Evolutionary conservation across 441 rosid species (phyloP).

Genomic region (Biscutella auriculata): DNA sequence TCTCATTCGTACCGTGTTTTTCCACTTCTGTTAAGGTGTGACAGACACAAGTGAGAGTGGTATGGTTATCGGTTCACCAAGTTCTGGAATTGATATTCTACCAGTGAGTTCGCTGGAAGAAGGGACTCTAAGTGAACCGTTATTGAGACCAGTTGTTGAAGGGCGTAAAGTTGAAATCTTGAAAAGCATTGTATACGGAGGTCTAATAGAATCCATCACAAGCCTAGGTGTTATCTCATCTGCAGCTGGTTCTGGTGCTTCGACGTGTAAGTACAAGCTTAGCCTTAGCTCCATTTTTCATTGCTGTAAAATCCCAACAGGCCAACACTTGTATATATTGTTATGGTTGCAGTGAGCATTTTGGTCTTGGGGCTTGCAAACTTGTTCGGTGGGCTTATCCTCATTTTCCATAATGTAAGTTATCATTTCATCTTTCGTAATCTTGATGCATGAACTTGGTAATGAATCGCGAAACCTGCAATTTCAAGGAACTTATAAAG

Average conservation of each 20-base stretch:
- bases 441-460: too few relatives aligned
- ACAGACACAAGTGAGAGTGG: too few relatives aligned
- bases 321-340: background rate
- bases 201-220: constrained; percentile 68
- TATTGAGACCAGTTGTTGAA: constrained; percentile 17
- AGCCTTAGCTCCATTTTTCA: background rate
- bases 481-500: constrained; percentile 1
- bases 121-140: constrained; percentile 5
- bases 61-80: too few relatives aligned
- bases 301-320: background rate
- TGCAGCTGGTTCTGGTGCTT: constrained; percentile 78
- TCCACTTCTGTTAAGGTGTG: too few relatives aligned
- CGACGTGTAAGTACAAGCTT: constrained; percentile 49
- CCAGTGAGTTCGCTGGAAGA: constrained; percentile 18
- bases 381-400: constrained; percentile 62
- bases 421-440: constrained; percentile 1
- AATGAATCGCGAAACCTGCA: background rate
- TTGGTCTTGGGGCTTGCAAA: constrained; percentile 77
- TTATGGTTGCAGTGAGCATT: constrained; percentile 55
- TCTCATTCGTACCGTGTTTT: too few relatives aligned
- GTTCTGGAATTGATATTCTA: constrained; percentile 5
- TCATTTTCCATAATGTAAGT: constrained; percentile 45
- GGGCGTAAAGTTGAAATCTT: constrained; percentile 39
- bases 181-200: constrained; percentile 87
- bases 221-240: constrained; percentile 78